Evolutionary conservation across 768 basidiomycete genomes (phyloP).

Genomic region (Trametes sanguinea): DNA sequence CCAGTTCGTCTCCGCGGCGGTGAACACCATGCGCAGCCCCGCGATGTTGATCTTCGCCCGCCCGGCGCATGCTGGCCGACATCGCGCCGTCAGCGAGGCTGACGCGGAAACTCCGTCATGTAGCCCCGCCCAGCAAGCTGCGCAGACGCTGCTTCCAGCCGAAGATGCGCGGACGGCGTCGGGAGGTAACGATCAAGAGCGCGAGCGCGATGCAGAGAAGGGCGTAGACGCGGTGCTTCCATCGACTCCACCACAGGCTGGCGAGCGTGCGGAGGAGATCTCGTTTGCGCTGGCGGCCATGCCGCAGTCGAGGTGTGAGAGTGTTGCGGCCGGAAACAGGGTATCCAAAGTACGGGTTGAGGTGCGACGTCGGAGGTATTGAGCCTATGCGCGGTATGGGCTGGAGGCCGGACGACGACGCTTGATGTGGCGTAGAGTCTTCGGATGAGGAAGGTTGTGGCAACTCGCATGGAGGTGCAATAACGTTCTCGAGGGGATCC

Average conservation of each 20-base stretch:
- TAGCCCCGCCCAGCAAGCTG: neutral
- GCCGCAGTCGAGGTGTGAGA: conserved; percentile 47
- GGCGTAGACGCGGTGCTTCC: conserved; percentile 41
- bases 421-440: conserved; percentile 16
- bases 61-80: neutral
- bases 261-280: conserved; percentile 66
- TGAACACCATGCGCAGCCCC: neutral
- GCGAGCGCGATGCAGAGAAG: conserved; percentile 40
- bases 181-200: conserved; percentile 29
- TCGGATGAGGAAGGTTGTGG: conserved; percentile 1
- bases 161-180: conserved; percentile 8
- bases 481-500: conserved; percentile 44
- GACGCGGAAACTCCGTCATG: neutral
- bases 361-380: conserved; percentile 56
- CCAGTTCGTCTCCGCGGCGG: neutral
- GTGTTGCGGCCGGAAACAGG: conserved; percentile 43
- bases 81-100: neutral
- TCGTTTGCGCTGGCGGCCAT: conserved; percentile 68
- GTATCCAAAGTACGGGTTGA: conserved; percentile 80
- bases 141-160: conserved; percentile 6
- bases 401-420: conserved; percentile 27
- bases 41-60: neutral
- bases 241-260: conserved; percentile 66
- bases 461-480: neutral
- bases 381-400: conserved; percentile 12